phyloP scores from a whole-genome alignment of 805 yeast species.

The Sungouiozyma intestinalis region DNA sequence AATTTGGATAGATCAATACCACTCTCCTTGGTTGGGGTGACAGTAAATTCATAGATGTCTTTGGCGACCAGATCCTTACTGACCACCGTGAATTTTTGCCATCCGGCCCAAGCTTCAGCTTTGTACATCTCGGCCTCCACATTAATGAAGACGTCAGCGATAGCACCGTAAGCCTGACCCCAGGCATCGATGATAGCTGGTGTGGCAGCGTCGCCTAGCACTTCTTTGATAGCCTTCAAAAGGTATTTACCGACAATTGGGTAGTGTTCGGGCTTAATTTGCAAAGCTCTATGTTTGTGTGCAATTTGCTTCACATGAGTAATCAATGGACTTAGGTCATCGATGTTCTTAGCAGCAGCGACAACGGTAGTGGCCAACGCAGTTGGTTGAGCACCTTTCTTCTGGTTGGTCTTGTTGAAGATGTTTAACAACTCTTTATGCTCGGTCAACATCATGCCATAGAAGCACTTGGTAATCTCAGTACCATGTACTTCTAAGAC shows the following conservation, averaged over 20 bases:
- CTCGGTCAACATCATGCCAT: conserved; percentile 42
- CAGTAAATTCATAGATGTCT: conserved; percentile 42
- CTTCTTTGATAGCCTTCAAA: conserved; percentile 42
- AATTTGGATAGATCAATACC: conserved; percentile 18
- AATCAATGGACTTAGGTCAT: conserved; percentile 42
- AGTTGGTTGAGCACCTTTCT: conserved; percentile 45
- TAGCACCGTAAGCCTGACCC: conserved; percentile 51
- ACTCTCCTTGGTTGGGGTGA: conserved; percentile 36
- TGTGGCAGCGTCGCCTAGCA: conserved; percentile 53
- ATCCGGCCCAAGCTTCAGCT: conserved; percentile 48
- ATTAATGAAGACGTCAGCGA: conserved; percentile 50
- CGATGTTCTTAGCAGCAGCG: conserved; percentile 53
- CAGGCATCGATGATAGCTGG: conserved; percentile 51
- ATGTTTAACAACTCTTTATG: conserved; percentile 47
- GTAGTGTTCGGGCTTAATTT: conserved; percentile 54
- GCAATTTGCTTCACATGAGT: conserved; percentile 50
- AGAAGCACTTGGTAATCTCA: conserved; percentile 43
- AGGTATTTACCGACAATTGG: conserved; percentile 52
- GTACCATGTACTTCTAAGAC: conserved; percentile 46
- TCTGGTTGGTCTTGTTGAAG: conserved; percentile 53
- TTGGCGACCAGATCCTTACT: conserved; percentile 34
- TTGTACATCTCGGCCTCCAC: conserved; percentile 42
- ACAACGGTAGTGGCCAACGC: conserved; percentile 54
- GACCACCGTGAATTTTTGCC: conserved; percentile 40
- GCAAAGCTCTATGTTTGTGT: conserved; percentile 56